These are phyloP conservation scores for Coniochaeta sp. DNA, from an alignment of 2,329 filamentous ascomycete species.

Conservation along the genomic window DNA sequence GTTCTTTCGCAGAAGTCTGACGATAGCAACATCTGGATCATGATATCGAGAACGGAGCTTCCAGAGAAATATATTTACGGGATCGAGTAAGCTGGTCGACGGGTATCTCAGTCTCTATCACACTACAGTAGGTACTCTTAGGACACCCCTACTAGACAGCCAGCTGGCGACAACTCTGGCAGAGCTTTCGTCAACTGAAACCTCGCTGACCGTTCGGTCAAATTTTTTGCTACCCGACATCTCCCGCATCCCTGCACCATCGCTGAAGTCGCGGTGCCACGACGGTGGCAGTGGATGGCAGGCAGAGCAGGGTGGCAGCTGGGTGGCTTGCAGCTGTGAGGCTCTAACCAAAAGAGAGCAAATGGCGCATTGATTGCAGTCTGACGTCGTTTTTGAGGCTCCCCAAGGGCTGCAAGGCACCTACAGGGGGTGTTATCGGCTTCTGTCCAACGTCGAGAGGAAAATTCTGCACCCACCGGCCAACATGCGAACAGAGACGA, in stretches of 20 bases:
- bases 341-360: not conserved
- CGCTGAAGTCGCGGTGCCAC: not conserved
- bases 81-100: not conserved
- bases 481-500: not conserved
- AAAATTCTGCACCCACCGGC: constrained; percentile 1
- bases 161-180: not conserved
- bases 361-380: not conserved
- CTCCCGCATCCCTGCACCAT: not conserved
- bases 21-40: not conserved
- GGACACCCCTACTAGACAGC: no score
- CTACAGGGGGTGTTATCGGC: not conserved
- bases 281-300: not conserved
- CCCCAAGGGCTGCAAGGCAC: not conserved
- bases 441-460: not conserved
- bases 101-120: not conserved
- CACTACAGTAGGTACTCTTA: no score
- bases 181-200: not conserved
- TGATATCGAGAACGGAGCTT: no score
- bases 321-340: not conserved
- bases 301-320: no score
- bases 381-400: not conserved
- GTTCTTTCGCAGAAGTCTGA: not conserved
- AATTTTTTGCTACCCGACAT: not conserved
- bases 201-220: not conserved
- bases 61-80: no score